These are phyloP conservation scores for Thuja plicata DNA, from an alignment of 83 land plant species.

Conservation along the genomic window DNA sequence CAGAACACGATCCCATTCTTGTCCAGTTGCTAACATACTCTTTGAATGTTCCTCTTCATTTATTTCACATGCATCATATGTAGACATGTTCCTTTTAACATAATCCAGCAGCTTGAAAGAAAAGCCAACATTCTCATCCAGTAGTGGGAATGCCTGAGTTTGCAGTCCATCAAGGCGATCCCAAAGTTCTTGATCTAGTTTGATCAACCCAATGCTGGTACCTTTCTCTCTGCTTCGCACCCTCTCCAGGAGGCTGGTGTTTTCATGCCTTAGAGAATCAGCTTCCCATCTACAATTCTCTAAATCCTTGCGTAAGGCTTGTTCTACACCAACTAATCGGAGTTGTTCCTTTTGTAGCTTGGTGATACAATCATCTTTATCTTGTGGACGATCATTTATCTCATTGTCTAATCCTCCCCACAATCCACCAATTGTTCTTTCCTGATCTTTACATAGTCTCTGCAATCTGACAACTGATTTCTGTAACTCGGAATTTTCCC, in stretches of 20 bases:
- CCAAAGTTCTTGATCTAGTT: constrained; percentile 52
- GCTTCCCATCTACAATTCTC: constrained; percentile 40
- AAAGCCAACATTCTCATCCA: constrained; percentile 29
- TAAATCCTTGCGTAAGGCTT: constrained; percentile 37
- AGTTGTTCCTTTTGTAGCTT: constrained; percentile 53
- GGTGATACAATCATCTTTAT: constrained; percentile 31
- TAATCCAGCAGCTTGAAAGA: constrained; percentile 39
- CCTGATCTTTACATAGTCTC: constrained; percentile 73
- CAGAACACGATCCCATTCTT: constrained; percentile 29
- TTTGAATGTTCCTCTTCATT: constrained; percentile 2
- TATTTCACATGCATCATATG: not conserved
- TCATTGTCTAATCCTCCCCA: constrained; percentile 46
- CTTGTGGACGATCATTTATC: constrained; percentile 26
- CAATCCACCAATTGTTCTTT: constrained; percentile 76
- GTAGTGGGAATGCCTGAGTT: constrained; percentile 35
- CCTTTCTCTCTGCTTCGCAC: constrained; percentile 30
- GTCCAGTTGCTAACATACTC: not conserved
- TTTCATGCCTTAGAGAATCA: constrained; percentile 25
- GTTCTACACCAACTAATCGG: constrained; percentile 50
- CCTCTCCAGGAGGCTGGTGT: constrained; percentile 28
- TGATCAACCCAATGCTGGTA: constrained; percentile 24
- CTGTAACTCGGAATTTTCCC: constrained; percentile 59
- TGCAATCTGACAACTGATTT: constrained; percentile 43
- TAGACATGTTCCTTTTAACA: constrained; percentile 19
- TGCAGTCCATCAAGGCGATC: constrained; percentile 45